These are phyloP conservation scores for Flammula alnicola DNA, from an alignment of 1,284 basidiomycete species.

Conservation along the genomic window DNA sequence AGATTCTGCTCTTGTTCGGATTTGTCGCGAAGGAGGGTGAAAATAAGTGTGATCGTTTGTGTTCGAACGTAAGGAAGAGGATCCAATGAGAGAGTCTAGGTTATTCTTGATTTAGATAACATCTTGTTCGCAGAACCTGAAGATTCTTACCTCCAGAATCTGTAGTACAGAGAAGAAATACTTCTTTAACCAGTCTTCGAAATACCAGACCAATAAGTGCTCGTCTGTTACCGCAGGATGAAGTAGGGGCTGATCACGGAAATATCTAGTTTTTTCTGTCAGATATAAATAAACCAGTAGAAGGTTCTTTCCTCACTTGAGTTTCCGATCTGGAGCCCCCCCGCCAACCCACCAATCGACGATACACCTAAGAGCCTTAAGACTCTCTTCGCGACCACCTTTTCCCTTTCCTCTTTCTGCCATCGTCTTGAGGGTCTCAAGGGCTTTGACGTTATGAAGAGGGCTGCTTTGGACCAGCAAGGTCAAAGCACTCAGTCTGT, in stretches of 20 bases:
- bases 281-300: neutral
- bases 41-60: conserved; percentile 78
- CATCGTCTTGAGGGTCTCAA: conserved; percentile 80
- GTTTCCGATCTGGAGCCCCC: conserved; percentile 79
- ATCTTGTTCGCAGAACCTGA: neutral
- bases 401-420: conserved; percentile 78
- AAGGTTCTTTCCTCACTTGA: conserved; percentile 62
- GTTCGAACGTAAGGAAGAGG: conserved; percentile 88
- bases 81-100: conserved; percentile 86
- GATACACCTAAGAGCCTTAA: conserved; percentile 89
- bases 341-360: conserved; percentile 98
- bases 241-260: conserved; percentile 87
- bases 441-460: conserved; percentile 83
- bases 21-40: conserved; percentile 84
- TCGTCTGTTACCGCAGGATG: conserved; percentile 74
- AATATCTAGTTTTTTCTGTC: conserved; percentile 66
- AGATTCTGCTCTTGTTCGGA: conserved; percentile 99
- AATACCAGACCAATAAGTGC: conserved; percentile 85
- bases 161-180: conserved; percentile 95
- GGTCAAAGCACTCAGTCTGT: conserved; percentile 91
- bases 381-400: conserved; percentile 88
- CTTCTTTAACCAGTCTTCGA: conserved; percentile 98
- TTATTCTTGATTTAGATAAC: neutral
- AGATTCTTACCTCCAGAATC: conserved; percentile 75
- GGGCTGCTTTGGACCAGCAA: conserved; percentile 92